Conservation (phyloP, 2,329 filamentous ascomycete species). For the Penicillium sp. region DNA sequence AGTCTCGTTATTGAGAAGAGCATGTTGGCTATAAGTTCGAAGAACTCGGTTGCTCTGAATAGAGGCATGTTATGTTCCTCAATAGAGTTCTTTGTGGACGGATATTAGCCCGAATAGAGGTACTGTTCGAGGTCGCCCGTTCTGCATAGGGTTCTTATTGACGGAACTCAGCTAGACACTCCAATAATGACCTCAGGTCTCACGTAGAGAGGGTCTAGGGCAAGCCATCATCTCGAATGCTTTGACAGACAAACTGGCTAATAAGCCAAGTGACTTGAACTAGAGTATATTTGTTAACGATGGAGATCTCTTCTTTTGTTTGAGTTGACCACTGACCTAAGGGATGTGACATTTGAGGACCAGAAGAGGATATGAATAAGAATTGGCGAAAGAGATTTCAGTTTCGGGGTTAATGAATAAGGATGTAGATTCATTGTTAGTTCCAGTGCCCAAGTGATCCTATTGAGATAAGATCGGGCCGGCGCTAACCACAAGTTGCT, state of each 20-base stretch:
- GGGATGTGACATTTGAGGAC: background rate
- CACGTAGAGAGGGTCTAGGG: background rate
- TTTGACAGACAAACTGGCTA: background rate
- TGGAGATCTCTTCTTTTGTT: background rate
- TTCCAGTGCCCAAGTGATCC: background rate
- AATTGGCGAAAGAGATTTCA: background rate
- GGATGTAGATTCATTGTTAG: conserved; percentile 2
- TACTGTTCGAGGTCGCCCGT: background rate
- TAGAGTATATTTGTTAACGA: background rate
- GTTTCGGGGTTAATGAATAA: background rate
- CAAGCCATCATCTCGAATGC: background rate
- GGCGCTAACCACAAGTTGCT: conserved; percentile 16
- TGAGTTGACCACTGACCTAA: background rate
- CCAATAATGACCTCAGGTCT: background rate
- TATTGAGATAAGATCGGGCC: conserved; percentile 26
- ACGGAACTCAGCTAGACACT: background rate
- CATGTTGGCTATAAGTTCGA: background rate
- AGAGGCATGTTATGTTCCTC: background rate
- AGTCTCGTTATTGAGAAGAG: background rate
- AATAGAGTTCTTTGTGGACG: conserved; percentile 7
- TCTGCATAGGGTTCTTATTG: conserved; percentile 5
- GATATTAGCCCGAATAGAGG: background rate
- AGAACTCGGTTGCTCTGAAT: conserved; percentile 1
- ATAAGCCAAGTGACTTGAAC: background rate
- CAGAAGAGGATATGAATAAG: conserved; percentile 6